Evolutionary conservation across 2,329 filamentous ascomycete genomes (phyloP).

Genomic region (Paraphaeosphaeria minitans): DNA sequence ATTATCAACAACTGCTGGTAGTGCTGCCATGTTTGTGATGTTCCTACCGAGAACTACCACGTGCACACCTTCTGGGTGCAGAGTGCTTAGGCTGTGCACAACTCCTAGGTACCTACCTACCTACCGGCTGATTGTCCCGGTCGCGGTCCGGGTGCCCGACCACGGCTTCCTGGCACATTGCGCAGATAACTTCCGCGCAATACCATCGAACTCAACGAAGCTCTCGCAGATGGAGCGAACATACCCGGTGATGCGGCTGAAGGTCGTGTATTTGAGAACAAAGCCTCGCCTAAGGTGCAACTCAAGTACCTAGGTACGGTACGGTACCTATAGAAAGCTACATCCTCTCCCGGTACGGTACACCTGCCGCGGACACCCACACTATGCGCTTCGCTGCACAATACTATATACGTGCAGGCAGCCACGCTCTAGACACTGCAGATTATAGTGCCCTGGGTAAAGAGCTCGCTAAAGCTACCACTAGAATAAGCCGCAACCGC

Average conservation of each 20-base stretch:
- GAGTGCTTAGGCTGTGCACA: slow-evolving; percentile 13
- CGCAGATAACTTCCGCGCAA: neutral
- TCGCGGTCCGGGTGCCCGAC: slow-evolving; percentile 27
- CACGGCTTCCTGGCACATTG: neutral
- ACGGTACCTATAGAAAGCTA: too few relatives aligned
- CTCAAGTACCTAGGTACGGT: too few relatives aligned
- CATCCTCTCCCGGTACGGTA: neutral
- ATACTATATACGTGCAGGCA: neutral
- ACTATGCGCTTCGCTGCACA: neutral
- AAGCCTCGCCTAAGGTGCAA: neutral
- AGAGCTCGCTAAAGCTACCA: slow-evolving; percentile 25
- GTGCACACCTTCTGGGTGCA: slow-evolving; percentile 18
- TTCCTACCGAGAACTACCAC: slow-evolving; percentile 9
- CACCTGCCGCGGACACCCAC: neutral
- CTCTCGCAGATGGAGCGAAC: neutral
- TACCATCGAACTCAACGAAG: neutral
- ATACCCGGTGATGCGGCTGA: neutral
- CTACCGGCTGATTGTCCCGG: slow-evolving; percentile 31
- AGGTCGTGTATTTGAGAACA: neutral
- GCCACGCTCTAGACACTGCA: neutral
- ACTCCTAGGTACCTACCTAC: too few relatives aligned
- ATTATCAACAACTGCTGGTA: too few relatives aligned
- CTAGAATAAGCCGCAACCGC: slow-evolving; percentile 16
- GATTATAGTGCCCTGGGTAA: slow-evolving; percentile 9
- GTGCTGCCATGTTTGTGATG: neutral